These are phyloP conservation scores for Rhododendron kiyosumense DNA, from an alignment of 148 eudicot species.

Conservation along the genomic window DNA sequence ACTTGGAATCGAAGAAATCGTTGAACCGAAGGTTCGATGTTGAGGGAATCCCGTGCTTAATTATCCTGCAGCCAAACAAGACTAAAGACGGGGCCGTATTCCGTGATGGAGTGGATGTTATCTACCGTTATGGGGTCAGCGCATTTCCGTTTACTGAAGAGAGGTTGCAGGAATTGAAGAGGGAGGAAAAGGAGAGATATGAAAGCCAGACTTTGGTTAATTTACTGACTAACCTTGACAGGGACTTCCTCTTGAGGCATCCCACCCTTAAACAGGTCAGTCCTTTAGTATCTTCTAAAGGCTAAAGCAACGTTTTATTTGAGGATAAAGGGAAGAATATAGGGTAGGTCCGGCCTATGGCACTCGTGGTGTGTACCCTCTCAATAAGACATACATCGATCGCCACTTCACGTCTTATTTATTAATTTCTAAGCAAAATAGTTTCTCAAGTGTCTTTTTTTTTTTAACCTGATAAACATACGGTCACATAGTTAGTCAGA, in stretches of 20 bases:
- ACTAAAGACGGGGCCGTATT: conserved; percentile 8
- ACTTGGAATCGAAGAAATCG: conserved; percentile 41
- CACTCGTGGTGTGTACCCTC: background rate
- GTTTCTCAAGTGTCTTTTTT: background rate
- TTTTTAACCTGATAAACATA: background rate
- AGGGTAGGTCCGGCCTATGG: background rate
- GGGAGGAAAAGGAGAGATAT: conserved; percentile 41
- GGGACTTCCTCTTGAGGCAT: conserved; percentile 53
- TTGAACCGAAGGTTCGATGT: conserved; percentile 45
- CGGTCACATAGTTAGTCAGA: background rate
- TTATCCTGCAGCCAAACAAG: conserved; percentile 42
- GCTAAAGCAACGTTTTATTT: background rate
- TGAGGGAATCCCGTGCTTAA: conserved; percentile 58
- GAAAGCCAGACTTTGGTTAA: conserved; percentile 45
- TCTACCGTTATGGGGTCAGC: conserved; percentile 48
- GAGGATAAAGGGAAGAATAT: background rate
- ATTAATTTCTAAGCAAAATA: background rate
- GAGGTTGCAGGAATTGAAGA: conserved; percentile 44
- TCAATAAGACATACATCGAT: background rate
- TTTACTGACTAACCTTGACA: conserved; percentile 37
- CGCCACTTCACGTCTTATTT: background rate
- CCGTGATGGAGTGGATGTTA: conserved; percentile 52
- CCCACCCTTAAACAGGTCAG: conserved; percentile 38
- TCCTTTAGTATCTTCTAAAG: background rate
- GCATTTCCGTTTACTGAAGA: conserved; percentile 54